A percentile compares a stretch with the other conserved stretches of the same genome.
These are phyloP conservation scores for Lycium ferocissimum DNA, from an alignment of 257 asterid genomes.

Conservation along the genomic window DNA sequence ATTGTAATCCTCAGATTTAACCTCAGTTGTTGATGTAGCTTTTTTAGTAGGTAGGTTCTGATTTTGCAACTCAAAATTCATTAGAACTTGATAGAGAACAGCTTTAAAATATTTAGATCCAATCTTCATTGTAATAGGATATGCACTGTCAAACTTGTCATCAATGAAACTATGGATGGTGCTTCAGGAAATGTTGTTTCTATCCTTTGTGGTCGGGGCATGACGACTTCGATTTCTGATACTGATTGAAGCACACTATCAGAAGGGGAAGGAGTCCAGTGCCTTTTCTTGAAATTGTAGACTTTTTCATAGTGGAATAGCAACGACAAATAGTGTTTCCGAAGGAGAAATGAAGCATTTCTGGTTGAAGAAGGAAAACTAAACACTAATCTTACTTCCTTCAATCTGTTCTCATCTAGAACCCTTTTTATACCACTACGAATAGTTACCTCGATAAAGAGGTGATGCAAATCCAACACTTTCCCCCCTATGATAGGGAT, in stretches of 20 bases:
- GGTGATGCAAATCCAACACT: conserved; percentile 72
- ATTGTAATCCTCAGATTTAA: conserved; percentile 9
- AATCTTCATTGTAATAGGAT: conserved; percentile 71
- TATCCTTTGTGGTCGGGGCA: conserved; percentile 33
- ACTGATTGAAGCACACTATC: neutral
- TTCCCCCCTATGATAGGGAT: conserved; percentile 74
- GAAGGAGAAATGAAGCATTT: conserved; percentile 78
- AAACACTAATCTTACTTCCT: conserved; percentile 61
- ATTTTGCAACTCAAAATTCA: conserved; percentile 36
- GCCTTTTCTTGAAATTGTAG: conserved; percentile 63
- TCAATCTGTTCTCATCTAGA: conserved; percentile 71
- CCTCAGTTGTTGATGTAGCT: conserved; percentile 40
- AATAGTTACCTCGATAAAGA: conserved; percentile 77
- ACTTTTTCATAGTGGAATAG: conserved; percentile 80
- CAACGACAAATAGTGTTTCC: conserved; percentile 71
- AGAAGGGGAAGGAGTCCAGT: conserved; percentile 55
- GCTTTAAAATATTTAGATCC: conserved; percentile 80
- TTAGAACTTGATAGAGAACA: conserved; percentile 68
- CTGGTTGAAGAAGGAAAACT: conserved; percentile 80
- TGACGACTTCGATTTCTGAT: conserved; percentile 36
- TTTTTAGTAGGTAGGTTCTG: conserved; percentile 37
- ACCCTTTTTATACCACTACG: conserved; percentile 91
- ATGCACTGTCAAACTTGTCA: conserved; percentile 88
- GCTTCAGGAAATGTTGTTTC: conserved; percentile 47
- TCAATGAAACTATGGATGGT: conserved; percentile 64